Evolutionary conservation across 108 stramenopile genomes (phyloP), one percentile per base, ranked within the genome.

Genomic region (Fragilaria crotonensis): DNA sequence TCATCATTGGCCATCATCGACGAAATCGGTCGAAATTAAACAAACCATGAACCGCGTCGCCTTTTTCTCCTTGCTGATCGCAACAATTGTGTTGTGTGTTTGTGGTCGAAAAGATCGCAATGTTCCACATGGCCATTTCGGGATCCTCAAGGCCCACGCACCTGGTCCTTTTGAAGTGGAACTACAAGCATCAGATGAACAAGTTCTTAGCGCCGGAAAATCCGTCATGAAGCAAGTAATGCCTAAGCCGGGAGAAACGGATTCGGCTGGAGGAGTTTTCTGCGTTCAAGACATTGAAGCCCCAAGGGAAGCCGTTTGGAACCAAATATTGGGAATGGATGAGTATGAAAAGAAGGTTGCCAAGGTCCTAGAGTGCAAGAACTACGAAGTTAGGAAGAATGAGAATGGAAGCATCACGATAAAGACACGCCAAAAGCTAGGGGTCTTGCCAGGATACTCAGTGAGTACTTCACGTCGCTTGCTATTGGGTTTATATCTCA

Each of bases 221-320:
- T 55, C 78, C 1, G 76, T 86, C 36, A 86, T 82, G 80, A 86
- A 77, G 52, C 84, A 86, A 62, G 31, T 56, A 5, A 32, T 56
- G 26, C 66, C 63, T 2, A 28, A 59, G 2, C 41, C 30, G 4
- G 75, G 52, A 11, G 60, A 52, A 2, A 21, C 36, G 22, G 58
- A 59, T 3, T 20, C 53, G 18, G 67, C 53, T 19, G 84, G 84
- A 17, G 66, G 71, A 22, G 80, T 78, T 45, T 67, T 87, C 59
- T 87, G 85, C 45, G 78, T 87, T 18, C 81, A 87, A 62, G 85
- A 87, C 68, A 65, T 87, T 27, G 57, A 76, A 9, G 81, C 85
- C 0, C 85, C 85, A 19, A 75, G 52, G 26, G 54, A 63, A 48
- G 79, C 76, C 2, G 82, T 87, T 5, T 87, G 85, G 85, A 67